phyloP scores from a whole-genome alignment of 148 eudicot genomes.

The Oxyria digyna region DNA sequence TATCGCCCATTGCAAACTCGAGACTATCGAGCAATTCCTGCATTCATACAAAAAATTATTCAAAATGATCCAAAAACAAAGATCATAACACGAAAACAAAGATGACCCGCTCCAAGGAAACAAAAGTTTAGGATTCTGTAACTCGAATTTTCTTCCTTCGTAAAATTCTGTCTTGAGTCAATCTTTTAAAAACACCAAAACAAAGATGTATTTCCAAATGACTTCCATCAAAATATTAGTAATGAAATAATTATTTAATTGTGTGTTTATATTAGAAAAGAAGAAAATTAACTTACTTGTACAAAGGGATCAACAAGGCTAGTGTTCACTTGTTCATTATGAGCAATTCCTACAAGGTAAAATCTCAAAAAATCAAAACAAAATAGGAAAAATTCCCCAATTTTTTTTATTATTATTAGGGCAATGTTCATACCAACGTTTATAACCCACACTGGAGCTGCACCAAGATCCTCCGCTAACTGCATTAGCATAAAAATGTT shows the following conservation, averaged over 20 bases:
- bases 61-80: neutral
- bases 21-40: conserved; percentile 72
- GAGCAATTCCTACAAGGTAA: conserved; percentile 12
- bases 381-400: no score
- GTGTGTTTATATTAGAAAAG: neutral
- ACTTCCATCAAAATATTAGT: no score
- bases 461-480: conserved; percentile 92
- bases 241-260: neutral
- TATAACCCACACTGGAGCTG: conserved; percentile 83
- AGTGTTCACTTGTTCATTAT: conserved; percentile 3
- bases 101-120: no score
- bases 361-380: neutral
- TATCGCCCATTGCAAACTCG: conserved; percentile 77
- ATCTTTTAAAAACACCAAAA: no score
- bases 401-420: no score
- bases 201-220: no score
- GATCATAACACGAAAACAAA: no score
- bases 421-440: conserved; percentile 33
- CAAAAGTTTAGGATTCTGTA: no score
- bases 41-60: no score
- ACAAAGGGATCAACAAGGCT: conserved; percentile 7
- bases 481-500: conserved; percentile 9
- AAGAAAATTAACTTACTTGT: neutral
- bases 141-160: no score
- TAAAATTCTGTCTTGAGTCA: no score